These are phyloP conservation scores for Trichophyton simii DNA, from an alignment of 2,329 filamentous ascomycete species.

Conservation along the genomic window DNA sequence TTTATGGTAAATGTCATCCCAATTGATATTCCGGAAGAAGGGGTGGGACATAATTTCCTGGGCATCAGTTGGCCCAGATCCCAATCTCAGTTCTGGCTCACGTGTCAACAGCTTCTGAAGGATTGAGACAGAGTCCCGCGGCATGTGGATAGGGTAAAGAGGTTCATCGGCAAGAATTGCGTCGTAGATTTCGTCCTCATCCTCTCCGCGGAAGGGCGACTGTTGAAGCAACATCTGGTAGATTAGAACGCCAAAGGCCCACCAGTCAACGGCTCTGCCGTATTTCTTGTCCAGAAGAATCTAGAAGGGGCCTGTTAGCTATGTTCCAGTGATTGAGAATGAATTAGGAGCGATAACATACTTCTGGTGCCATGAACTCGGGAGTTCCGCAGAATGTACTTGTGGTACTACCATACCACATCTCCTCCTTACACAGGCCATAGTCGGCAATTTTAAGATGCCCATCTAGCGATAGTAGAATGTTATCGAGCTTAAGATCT, in stretches of 20 bases:
- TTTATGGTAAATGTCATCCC: conserved; percentile 98
- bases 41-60: conserved; percentile 98
- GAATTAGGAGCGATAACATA: conserved; percentile 31
- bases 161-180: conserved; percentile 96
- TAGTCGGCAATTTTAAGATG: conserved; percentile 99
- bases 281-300: conserved; percentile 98
- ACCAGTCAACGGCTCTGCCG: conserved; percentile 94
- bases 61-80: conserved; percentile 89
- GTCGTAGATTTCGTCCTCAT: conserved; percentile 98
- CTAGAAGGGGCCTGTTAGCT: conserved; percentile 34
- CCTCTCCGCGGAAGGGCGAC: conserved; percentile 95
- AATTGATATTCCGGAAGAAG: conserved; percentile 95
- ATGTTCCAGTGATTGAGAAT: neutral
- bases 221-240: conserved; percentile 99
- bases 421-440: conserved; percentile 97
- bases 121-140: conserved; percentile 91
- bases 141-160: conserved; percentile 97
- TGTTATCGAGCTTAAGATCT: conserved; percentile 72
- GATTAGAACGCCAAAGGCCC: conserved; percentile 97
- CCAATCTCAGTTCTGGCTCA: conserved; percentile 83
- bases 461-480: conserved; percentile 83
- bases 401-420: conserved; percentile 97
- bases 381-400: conserved; percentile 99
- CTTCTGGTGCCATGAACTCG: conserved; percentile 98
- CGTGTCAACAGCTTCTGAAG: conserved; percentile 92